These are phyloP conservation scores for Leccinum olivaceopallidum DNA, from an alignment of 768 basidiomycete species.

Conservation along the genomic window DNA sequence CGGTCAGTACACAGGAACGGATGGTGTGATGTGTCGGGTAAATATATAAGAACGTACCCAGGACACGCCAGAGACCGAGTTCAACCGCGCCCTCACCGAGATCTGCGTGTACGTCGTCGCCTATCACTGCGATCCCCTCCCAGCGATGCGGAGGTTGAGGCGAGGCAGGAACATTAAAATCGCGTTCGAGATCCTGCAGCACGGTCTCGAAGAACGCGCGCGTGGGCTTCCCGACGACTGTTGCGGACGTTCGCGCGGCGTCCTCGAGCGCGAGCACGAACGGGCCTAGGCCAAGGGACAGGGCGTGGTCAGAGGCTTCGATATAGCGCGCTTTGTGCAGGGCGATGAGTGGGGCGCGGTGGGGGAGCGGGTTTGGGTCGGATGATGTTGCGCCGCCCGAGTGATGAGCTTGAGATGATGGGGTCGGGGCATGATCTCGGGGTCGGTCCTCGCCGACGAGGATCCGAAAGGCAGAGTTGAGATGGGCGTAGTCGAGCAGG, in stretches of 20 bases:
- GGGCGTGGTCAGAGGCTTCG: constrained; percentile 42
- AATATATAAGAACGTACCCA: constrained; percentile 45
- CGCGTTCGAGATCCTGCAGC: constrained; percentile 42
- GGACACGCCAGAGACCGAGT: constrained; percentile 59
- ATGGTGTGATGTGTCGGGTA: neutral
- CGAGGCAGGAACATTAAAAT: neutral
- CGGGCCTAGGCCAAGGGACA: constrained; percentile 70
- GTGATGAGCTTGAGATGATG: neutral
- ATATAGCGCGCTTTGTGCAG: constrained; percentile 61
- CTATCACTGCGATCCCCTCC: constrained; percentile 49
- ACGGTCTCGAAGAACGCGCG: constrained; percentile 59
- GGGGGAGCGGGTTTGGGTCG: neutral
- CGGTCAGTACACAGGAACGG: neutral
- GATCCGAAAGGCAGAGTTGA: constrained; percentile 69
- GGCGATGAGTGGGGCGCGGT: constrained; percentile 46
- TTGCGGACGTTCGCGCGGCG: constrained; percentile 48
- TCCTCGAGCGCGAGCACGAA: constrained; percentile 65
- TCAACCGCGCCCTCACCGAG: constrained; percentile 62
- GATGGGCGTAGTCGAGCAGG: constrained; percentile 49
- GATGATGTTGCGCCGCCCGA: neutral
- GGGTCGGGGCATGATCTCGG: neutral
- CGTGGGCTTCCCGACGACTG: constrained; percentile 66
- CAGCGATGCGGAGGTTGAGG: neutral
- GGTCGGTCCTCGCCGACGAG: constrained; percentile 44
- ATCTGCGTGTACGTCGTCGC: constrained; percentile 68